phyloP scores from a whole-genome alignment of 1,139 yeast species.

The Pichia sp. region DNA sequence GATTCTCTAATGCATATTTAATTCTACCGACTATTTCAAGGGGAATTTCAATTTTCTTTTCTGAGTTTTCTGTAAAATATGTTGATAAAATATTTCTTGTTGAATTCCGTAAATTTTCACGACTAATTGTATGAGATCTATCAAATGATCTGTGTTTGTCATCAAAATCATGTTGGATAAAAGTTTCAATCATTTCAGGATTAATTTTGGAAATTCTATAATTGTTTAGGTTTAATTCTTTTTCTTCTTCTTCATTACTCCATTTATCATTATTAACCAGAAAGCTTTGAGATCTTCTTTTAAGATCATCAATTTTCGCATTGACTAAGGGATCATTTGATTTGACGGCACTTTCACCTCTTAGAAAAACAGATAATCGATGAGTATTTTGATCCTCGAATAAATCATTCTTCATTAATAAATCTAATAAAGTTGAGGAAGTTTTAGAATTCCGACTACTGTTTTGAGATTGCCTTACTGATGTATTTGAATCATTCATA shows the following conservation, averaged over 20 bases:
- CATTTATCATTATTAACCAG: conserved; percentile 1
- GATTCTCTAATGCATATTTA: conserved; percentile 61
- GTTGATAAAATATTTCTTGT: conserved; percentile 68
- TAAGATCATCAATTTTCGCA: conserved; percentile 28
- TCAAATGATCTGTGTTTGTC: conserved; percentile 23
- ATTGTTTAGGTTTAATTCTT: not conserved
- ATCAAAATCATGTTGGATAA: conserved; percentile 35
- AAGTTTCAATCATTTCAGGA: conserved; percentile 45
- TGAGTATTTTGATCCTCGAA: conserved; percentile 46
- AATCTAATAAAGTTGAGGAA: conserved; percentile 48
- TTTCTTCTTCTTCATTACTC: not conserved
- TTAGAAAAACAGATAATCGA: conserved; percentile 45
- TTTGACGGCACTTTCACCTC: conserved; percentile 44
- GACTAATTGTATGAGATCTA: conserved; percentile 43
- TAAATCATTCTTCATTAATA: conserved; percentile 49
- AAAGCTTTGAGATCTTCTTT: conserved; percentile 21
- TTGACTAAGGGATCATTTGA: conserved; percentile 35
- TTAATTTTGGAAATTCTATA: conserved; percentile 29
- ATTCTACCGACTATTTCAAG: conserved; percentile 54
- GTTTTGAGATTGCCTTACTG: conserved; percentile 12
- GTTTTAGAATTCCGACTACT: conserved; percentile 30
- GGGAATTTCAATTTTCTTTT: conserved; percentile 72
- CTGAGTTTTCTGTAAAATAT: conserved; percentile 76
- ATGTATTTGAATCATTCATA: not conserved
- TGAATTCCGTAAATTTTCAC: conserved; percentile 64